Base-by-base conservation (phyloP, 495 filamentous ascomycete species). In the Trichoderma erinaceum region DNA sequence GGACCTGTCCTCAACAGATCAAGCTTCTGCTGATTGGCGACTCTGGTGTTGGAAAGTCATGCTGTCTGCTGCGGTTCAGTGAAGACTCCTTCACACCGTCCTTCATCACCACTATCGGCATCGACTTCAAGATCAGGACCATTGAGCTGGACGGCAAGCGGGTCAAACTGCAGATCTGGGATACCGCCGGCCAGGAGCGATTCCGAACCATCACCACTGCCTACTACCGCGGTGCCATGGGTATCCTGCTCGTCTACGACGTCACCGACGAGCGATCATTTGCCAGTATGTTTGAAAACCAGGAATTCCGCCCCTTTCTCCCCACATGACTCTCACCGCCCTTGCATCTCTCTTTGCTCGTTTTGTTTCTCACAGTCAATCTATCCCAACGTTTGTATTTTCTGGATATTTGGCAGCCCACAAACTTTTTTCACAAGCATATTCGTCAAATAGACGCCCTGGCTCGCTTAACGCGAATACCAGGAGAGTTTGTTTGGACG, bases 111-210 rank as follows among this genome's bases (percentile, higher is more conserved):
- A 99, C 95, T 65, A 98, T 99, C 79, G 95, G 95, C 68, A 99
- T 99, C 81, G 95, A 99, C 79, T 99, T 99, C 83, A 99, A 99
- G 84, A 99, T 99, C 73, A 87, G 95, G 63, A 99, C 95, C 68
- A 99, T 99, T 80, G 95, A 99, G 80, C 81, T 99, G 69, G 95
- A 99, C 75, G 93, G 94, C 70, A 99, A 99, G 87, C 84, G 94
- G 65, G 94, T 99, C 68, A 99, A 99, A 83, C 82, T 99, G 75
- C 95, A 99, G 82, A 99, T 99, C 77, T 99, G 95, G 95, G 95
- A 99, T 75, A 99, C 95, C 21, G 95, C 95, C 68, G 95, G 95
- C 18, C 95, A 99, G 79, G 95, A 99, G 80, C 89, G 95, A 63
- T 99, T 99, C 84, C 86, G 95, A 71, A 99, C 95, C 68, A 99